A percentile compares a stretch with the other conserved stretches of the same genome.
phyloP scores from a whole-genome alignment of 192 early-diverging fungal genomes.

The Coemansia reversa region DNA sequence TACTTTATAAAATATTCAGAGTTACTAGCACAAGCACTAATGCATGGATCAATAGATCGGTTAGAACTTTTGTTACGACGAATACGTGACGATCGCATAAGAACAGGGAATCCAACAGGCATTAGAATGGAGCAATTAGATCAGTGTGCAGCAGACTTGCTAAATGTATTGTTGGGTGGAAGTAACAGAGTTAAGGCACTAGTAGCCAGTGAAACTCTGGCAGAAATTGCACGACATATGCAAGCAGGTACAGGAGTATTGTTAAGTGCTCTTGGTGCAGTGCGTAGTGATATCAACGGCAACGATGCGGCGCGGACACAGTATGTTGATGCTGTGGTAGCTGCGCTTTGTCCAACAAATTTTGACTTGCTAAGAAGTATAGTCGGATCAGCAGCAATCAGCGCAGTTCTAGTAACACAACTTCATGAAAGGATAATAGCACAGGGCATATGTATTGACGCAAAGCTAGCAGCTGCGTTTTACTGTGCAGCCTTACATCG shows the following conservation, averaged over 20 bases:
- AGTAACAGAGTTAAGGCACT: not conserved
- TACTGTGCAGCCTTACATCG: slow-evolving; percentile 12
- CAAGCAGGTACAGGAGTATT: not conserved
- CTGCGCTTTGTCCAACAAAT: not conserved
- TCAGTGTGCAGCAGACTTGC: slow-evolving; percentile 10
- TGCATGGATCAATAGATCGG: slow-evolving; percentile 1
- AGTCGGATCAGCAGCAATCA: slow-evolving; percentile 2
- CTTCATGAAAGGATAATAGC: not conserved
- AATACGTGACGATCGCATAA: slow-evolving; percentile 17
- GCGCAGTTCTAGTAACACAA: not conserved
- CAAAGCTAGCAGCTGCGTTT: slow-evolving; percentile 12
- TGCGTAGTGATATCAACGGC: slow-evolving; percentile 12
- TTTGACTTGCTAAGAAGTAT: slow-evolving; percentile 3
- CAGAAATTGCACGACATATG: slow-evolving; percentile 25
- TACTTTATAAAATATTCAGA: slow-evolving; percentile 4
- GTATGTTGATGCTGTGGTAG: slow-evolving; percentile 1
- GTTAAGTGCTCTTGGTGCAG: slow-evolving; percentile 17
- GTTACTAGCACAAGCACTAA: slow-evolving; percentile 17
- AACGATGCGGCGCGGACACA: not conserved
- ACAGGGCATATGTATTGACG: not conserved
- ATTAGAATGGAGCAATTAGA: slow-evolving; percentile 13
- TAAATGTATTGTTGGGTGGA: not conserved
- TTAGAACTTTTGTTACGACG: slow-evolving; percentile 18
- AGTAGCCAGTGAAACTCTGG: slow-evolving; percentile 3
- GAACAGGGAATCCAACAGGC: slow-evolving; percentile 10